Evolutionary conservation across 768 basidiomycete genomes (phyloP).

Genomic region (Lentinula boryana): DNA sequence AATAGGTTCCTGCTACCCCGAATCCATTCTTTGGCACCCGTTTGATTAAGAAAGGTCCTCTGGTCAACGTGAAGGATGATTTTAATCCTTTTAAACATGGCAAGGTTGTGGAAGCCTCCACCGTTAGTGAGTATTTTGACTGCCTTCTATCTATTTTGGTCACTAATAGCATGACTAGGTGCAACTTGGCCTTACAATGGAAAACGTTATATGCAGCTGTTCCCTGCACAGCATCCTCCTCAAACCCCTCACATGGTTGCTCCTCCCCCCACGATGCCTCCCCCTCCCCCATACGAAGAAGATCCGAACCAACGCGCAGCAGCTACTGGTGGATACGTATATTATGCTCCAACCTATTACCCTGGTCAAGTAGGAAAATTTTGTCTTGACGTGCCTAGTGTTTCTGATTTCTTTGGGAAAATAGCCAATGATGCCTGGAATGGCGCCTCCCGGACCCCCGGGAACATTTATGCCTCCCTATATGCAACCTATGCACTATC

Average conservation of each 20-base stretch:
- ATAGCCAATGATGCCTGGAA: constrained; percentile 82
- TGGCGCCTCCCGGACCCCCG: constrained; percentile 73
- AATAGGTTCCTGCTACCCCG: constrained; percentile 40
- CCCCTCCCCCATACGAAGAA: constrained; percentile 77
- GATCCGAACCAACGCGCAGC: constrained; percentile 57
- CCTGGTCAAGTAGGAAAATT: constrained; percentile 57
- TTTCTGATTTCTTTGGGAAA: constrained; percentile 1
- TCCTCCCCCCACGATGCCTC: constrained; percentile 61
- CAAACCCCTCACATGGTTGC: constrained; percentile 61
- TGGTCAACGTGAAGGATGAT: constrained; percentile 89
- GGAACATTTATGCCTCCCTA: constrained; percentile 79
- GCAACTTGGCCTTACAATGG: constrained; percentile 86
- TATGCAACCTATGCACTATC: constrained; percentile 84
- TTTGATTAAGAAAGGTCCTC: constrained; percentile 63
- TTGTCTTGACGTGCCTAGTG: background rate
- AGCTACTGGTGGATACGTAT: constrained; percentile 56
- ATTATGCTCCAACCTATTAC: constrained; percentile 76
- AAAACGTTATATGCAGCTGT: constrained; percentile 78
- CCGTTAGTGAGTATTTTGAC: constrained; percentile 54
- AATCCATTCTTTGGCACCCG: constrained; percentile 92
- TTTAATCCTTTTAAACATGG: constrained; percentile 94
- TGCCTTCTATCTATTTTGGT: background rate
- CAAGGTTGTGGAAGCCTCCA: constrained; percentile 70
- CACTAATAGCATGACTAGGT: constrained; percentile 29
- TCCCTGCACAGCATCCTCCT: constrained; percentile 58